phyloP scores from a whole-genome alignment of 805 yeast genomes.

The Sugiyamaella lignohabitans region DNA sequence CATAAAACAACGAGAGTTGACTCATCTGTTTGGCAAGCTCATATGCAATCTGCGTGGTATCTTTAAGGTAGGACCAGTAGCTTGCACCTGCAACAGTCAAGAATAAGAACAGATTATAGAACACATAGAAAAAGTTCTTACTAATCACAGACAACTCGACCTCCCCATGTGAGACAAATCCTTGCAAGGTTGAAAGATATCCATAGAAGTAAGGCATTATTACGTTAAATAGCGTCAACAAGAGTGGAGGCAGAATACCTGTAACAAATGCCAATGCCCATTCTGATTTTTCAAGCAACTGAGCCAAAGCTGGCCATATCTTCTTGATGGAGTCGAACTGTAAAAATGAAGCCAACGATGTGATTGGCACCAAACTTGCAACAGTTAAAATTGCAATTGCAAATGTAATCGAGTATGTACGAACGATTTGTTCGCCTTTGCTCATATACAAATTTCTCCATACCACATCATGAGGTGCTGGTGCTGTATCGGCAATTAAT shows the following conservation, averaged over 20 bases:
- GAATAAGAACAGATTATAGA: constrained; percentile 87
- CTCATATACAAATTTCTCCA: constrained; percentile 89
- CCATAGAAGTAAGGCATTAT: constrained; percentile 81
- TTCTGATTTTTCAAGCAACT: constrained; percentile 51
- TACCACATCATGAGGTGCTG: constrained; percentile 91
- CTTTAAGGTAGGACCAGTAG: constrained; percentile 73
- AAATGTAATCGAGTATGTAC: constrained; percentile 58
- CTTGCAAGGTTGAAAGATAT: constrained; percentile 77
- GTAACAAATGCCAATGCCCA: constrained; percentile 79
- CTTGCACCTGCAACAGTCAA: constrained; percentile 87
- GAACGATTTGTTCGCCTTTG: constrained; percentile 59
- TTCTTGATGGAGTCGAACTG: constrained; percentile 70
- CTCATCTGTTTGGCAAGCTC: constrained; percentile 77
- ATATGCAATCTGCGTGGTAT: constrained; percentile 82
- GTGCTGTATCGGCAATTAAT: constrained; percentile 77
- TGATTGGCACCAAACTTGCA: constrained; percentile 73
- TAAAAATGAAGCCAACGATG: constrained; percentile 75
- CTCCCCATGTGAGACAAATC: constrained; percentile 85
- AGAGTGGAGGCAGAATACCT: constrained; percentile 83
- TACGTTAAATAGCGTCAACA: constrained; percentile 78
- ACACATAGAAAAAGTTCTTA: constrained; percentile 89
- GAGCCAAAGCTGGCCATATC: constrained; percentile 79
- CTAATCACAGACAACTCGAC: constrained; percentile 86
- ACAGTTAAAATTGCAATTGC: constrained; percentile 64
- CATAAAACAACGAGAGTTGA: constrained; percentile 79